Evolutionary conservation across 2,329 filamentous ascomycete genomes (phyloP), one percentile per base, ranked within the genome.

Genomic region (Xylaria sp.): DNA sequence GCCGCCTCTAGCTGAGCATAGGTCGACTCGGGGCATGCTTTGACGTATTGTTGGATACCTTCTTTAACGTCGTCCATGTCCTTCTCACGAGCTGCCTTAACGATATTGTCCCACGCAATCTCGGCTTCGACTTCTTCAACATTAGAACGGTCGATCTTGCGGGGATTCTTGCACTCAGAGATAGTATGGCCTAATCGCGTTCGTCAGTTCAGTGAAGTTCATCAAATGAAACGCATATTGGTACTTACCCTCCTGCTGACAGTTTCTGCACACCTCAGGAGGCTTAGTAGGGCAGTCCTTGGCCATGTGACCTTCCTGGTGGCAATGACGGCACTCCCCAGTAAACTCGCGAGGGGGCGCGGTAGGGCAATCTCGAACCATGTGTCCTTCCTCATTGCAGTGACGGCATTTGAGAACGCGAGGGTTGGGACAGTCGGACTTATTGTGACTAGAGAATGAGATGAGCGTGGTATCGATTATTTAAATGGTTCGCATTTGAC

Each of bases 41-140:
- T 92, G 76, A 89, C 80, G 66, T 92, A 93, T 72, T 88, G 84
- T 66, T 87, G 82, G 8, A 88, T 78, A 3, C 84, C 88, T 62
- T 86, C 83, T 78, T 91, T 91, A 77, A 88, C 84, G 60, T 91
- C 87, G 39, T 91, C 88, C 5, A 90, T 77, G 65, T 93, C 90
- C 28, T 81, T 82, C 39, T 87, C 85, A 1, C 75, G 71, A 57
- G 84, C 85, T 0, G 88, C 90, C 32, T 79, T 75, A 66, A 82
- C 79, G 63, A 93, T 82, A 68, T 86, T 82, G 1, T 79, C 76
- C 87, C 91, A 91, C 3, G 90, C 89, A 20, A 81, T 80, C 8
- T 91, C 89, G 0, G 83, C 81, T 15, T 80, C 71, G 39, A 88
- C 78, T 50, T 85, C 82, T 5, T 84, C 82, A 63, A 90, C 72